Percentiles rank a stretch among this genome's conserved stretches.
phyloP scores from a whole-genome alignment of 192 early-diverging fungal species.

The Irineochytrium annulatum region DNA sequence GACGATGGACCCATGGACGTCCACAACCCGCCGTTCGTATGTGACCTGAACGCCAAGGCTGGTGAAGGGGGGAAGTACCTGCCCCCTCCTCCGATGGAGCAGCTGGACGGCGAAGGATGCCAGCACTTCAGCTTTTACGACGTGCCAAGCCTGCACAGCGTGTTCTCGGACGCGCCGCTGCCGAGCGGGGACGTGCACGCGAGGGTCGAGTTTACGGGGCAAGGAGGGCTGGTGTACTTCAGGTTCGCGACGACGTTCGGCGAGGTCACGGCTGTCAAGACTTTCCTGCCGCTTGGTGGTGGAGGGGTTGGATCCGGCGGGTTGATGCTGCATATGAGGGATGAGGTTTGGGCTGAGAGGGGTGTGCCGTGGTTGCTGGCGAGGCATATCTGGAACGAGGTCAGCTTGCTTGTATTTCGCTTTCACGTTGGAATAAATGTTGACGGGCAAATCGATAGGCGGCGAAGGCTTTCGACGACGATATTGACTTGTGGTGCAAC shows the following conservation, averaged over 20 bases:
- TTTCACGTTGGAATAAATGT: no score
- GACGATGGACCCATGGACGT: constrained; percentile 19
- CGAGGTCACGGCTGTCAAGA: constrained; percentile 21
- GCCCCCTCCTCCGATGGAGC: neutral
- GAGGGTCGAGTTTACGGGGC: constrained; percentile 4
- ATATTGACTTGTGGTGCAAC: constrained; percentile 9
- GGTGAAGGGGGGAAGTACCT: constrained; percentile 3
- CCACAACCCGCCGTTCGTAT: constrained; percentile 9
- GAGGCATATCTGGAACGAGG: constrained; percentile 20
- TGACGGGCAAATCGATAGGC: no score
- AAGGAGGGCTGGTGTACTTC: constrained; percentile 19
- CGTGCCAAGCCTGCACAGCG: neutral
- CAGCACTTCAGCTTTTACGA: constrained; percentile 7
- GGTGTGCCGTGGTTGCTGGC: constrained; percentile 17
- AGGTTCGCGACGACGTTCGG: constrained; percentile 18
- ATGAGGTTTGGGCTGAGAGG: constrained; percentile 22
- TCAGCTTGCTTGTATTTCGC: no score
- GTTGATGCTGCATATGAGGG: constrained; percentile 12
- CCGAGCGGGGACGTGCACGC: neutral
- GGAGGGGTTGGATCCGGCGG: neutral
- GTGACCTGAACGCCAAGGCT: constrained; percentile 4
- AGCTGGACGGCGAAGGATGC: neutral
- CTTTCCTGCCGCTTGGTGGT: constrained; percentile 12
- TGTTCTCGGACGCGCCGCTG: neutral
- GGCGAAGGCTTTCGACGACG: neutral